Base-by-base conservation (phyloP, 352 stramenopile species). In the Poterioochromonas sp. region DNA sequence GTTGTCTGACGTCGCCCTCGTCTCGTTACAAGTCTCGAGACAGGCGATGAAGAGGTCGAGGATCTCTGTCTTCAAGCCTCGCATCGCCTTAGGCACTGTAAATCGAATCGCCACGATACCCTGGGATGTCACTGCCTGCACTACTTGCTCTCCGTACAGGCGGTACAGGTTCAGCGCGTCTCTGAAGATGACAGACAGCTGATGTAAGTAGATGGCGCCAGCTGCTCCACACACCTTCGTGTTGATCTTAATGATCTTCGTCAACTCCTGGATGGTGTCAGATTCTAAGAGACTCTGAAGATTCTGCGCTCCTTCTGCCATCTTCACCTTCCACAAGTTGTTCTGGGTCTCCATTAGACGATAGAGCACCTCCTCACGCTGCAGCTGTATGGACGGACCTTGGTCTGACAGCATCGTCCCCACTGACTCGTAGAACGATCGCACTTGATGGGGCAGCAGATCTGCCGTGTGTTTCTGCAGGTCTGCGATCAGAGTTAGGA, bases 131-230 rank as follows among this genome's bases (percentile, higher is more conserved):
- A 98, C 89, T 51, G 91, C 88, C 64, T 85, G 81, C 12, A 89
- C 92, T 84, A 98, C 98, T 63, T 92, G 88, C 84, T 98, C 91
- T n/a, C 91, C 97, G 85, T 99, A 99, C 32, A 96, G 92, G 79
- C 92, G 93, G 84, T 99, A 99, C 15, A 99, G 91, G 82, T 98
- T 98, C 34, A 99, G 86, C 88, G 99, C 93, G 83, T 99, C 95
- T 76, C 97, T 88, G 84, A 98, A 99, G 82, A 98, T 95, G 77
- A 90, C 92, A 80, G 93, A 91, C 80, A 99, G 92, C 86, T 99
- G 95, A 78, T 92, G 91, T 62, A 95, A 96, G 83, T 97, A 99
- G 39, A 97, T 90, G 47, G 95, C 93, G 1, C 94, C 94, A 77
- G 98, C 92, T 15, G 94, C 88, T 76, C 90, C 90, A 87, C 95